Evolutionary conservation across 2,329 filamentous ascomycete genomes (phyloP), one percentile per base, ranked within the genome.

Genomic region (Chrysosporium keratinophilum): DNA sequence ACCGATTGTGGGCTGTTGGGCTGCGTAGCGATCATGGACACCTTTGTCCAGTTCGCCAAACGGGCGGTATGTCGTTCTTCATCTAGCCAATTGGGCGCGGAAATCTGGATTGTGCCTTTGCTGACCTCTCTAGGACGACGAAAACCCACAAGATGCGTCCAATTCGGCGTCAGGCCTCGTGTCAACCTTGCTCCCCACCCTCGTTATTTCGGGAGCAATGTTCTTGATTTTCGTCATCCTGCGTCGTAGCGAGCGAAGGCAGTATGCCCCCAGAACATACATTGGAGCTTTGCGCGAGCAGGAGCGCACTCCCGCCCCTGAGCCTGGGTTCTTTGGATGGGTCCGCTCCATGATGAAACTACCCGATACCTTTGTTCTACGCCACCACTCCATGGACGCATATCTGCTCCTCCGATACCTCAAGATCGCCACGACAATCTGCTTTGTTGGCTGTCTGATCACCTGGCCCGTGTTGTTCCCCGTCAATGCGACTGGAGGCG

Each of bases 381-480:
- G 93, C 64, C 88, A 95, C 72, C 88, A 91, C 67, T 94, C 89
- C 0, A 80, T 98, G 58, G 91, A 98, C 67, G 87, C 86, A 33
- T 97, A 91, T 69, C 82, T 97, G 50, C 88, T 94, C 67, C 76
- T 97, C 28, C 88, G 91, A 35, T 95, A 91, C 64, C 73, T 97
- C 59, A 88, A 89, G 64, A 84, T 93, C 52, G 74, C 84, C 28
- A 80, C 84, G 52, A 77, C 85, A 56, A 85, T 94, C 60, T 90
- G 85, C 70, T 79, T 97, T 44, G 84, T 91, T 9, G 93, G 93
- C 55, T 87, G 84, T 63, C 74, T 79, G 61, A 83, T 97, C 56
- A 90, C 88, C 15, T 95, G 87, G 83, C 91, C 93, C 0, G 76
- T 96, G 39, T 75, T 97, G 19, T 88, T 86, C 81, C 90, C 93